phyloP scores from a whole-genome alignment of 1,284 basidiomycete genomes.

The Marasmius oreades region DNA sequence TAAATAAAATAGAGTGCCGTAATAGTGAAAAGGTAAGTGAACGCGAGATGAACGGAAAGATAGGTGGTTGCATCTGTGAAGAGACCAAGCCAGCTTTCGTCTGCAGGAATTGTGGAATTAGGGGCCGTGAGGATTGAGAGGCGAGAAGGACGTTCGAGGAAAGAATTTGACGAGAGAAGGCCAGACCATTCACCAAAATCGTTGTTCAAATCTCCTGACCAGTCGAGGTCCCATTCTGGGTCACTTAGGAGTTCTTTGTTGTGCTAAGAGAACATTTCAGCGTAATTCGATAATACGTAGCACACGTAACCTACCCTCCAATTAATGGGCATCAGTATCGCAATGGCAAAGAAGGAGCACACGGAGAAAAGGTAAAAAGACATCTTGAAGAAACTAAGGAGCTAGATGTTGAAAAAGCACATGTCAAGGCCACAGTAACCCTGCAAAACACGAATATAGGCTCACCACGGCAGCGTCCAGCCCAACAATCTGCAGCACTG shows the following conservation, averaged over 20 bases:
- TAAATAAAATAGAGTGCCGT: slow-evolving; percentile 85
- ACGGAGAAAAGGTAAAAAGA: slow-evolving; percentile 86
- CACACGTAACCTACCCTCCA: slow-evolving; percentile 57
- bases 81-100: slow-evolving; percentile 75
- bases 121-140: slow-evolving; percentile 18
- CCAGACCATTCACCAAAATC: slow-evolving; percentile 30
- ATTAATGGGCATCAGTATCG: slow-evolving; percentile 88
- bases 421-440: slow-evolving; percentile 1
- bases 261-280: slow-evolving; percentile 22
- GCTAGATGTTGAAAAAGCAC: slow-evolving; percentile 36
- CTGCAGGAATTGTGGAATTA: slow-evolving; percentile 31
- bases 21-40: slow-evolving; percentile 90
- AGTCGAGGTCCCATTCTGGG: slow-evolving; percentile 50
- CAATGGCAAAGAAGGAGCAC: slow-evolving; percentile 78
- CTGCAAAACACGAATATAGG: slow-evolving; percentile 1
- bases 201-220: slow-evolving; percentile 34
- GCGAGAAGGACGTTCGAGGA: slow-evolving; percentile 4
- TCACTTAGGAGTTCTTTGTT: slow-evolving; percentile 73
- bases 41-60: slow-evolving; percentile 83
- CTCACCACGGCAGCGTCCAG: slow-evolving; percentile 87
- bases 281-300: neutral
- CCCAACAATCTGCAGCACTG: slow-evolving; percentile 94
- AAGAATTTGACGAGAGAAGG: slow-evolving; percentile 14
- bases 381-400: slow-evolving; percentile 95
- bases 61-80: slow-evolving; percentile 85